Evolutionary conservation across 148 eudicot species (phyloP).

Genomic region (Bassia scoparia): DNA sequence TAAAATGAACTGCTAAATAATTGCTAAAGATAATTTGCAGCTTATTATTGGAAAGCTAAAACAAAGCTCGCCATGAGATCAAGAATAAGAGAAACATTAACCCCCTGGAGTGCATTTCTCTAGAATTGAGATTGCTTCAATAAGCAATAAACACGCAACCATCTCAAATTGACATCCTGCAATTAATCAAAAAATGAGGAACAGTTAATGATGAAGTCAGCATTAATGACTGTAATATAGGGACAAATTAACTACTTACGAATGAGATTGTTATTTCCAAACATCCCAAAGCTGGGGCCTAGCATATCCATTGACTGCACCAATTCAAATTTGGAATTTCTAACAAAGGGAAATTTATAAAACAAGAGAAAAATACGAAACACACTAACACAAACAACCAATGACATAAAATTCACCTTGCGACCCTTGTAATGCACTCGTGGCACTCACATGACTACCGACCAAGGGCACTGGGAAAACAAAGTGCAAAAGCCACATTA

Average conservation of each 20-base stretch:
- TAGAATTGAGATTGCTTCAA: slow-evolving; percentile 85
- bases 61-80: background rate
- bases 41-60: background rate
- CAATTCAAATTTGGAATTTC: background rate
- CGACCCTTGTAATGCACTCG: slow-evolving; percentile 78
- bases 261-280: slow-evolving; percentile 75
- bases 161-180: slow-evolving; percentile 89
- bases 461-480: slow-evolving; percentile 60
- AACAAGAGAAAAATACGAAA: background rate
- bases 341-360: slow-evolving; percentile 1
- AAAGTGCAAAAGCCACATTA: background rate
- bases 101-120: slow-evolving; percentile 94
- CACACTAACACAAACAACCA: slow-evolving; percentile 37
- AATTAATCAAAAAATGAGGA: background rate
- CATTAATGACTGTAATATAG: background rate
- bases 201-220: background rate
- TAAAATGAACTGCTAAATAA: background rate
- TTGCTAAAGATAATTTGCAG: background rate
- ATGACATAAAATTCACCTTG: slow-evolving; percentile 76
- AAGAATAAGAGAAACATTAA: slow-evolving; percentile 21
- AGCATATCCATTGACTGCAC: slow-evolving; percentile 95
- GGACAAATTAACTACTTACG: slow-evolving; percentile 39
- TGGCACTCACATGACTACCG: slow-evolving; percentile 96
- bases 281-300: slow-evolving; percentile 98
- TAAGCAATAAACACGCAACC: slow-evolving; percentile 96